phyloP scores from a whole-genome alignment of 176 grass and related monocot genomes.

The Bromus sterilis region DNA sequence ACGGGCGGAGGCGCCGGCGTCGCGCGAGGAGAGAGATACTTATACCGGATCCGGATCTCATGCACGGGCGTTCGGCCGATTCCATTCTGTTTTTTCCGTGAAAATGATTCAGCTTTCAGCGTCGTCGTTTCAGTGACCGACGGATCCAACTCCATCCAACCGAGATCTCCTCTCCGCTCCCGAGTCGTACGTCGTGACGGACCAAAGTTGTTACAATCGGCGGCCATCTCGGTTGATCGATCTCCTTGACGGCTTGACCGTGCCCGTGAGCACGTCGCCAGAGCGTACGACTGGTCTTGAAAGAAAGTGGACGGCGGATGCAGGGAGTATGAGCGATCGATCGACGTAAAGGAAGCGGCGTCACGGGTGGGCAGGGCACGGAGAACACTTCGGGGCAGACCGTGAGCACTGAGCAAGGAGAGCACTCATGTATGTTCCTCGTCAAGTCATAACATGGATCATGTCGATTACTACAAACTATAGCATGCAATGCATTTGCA shows the following conservation, averaged over 20 bases:
- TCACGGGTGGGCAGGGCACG: not conserved
- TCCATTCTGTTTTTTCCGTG: not conserved
- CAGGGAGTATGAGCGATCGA: not conserved
- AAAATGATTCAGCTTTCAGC: too few relatives aligned
- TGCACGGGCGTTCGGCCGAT: not conserved
- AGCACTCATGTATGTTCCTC: not conserved
- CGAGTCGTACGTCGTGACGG: not conserved
- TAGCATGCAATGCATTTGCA: not conserved
- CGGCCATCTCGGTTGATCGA: too few relatives aligned
- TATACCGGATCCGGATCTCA: not conserved
- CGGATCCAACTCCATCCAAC: too few relatives aligned
- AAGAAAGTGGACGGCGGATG: not conserved
- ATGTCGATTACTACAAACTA: too few relatives aligned
- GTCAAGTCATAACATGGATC: not conserved
- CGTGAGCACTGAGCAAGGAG: not conserved
- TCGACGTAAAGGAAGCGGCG: not conserved
- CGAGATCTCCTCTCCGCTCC: too few relatives aligned
- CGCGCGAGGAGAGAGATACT: not conserved
- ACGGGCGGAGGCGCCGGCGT: constrained; percentile 9
- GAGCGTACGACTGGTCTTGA: not conserved
- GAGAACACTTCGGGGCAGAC: too few relatives aligned
- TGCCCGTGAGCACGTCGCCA: not conserved
- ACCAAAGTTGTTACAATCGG: too few relatives aligned
- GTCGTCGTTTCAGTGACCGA: too few relatives aligned
- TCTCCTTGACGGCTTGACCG: not conserved